Conservation (phyloP, 192 early-diverging fungal species). For the Dimargaris cristalligena region DNA sequence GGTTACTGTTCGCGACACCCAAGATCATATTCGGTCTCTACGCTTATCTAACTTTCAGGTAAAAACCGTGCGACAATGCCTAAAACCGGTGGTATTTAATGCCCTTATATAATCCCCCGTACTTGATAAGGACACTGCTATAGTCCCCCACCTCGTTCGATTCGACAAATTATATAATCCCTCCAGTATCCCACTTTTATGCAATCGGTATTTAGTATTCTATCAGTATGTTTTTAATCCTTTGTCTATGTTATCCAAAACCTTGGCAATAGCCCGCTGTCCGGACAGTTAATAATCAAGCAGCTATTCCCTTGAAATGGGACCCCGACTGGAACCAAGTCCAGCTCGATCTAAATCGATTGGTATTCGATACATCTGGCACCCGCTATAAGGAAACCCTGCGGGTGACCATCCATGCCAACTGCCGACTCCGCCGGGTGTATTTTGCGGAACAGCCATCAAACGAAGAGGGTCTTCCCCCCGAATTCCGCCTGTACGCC, state of each 20-base stretch:
- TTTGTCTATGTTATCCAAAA: background rate
- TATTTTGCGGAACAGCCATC: conserved; percentile 80
- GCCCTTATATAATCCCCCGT: background rate
- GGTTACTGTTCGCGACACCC: conserved; percentile 70
- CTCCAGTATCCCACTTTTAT: background rate
- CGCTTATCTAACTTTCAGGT: conserved; percentile 84
- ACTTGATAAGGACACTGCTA: background rate
- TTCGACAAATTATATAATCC: background rate
- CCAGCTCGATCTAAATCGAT: conserved; percentile 68
- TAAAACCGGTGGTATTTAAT: background rate
- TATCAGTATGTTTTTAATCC: background rate
- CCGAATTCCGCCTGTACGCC: conserved; percentile 82
- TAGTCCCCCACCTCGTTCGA: background rate
- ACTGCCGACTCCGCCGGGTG: conserved; percentile 67
- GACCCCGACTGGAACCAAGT: conserved; percentile 91
- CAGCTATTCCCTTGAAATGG: conserved; percentile 77
- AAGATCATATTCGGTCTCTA: conserved; percentile 53
- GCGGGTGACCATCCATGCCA: conserved; percentile 78
- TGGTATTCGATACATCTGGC: conserved; percentile 65
- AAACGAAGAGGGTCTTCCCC: conserved; percentile 72
- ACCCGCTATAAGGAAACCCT: conserved; percentile 72
- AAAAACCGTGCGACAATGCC: background rate
- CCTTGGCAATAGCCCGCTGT: background rate
- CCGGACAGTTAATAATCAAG: conserved; percentile 31
- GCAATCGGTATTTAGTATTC: background rate